Percentiles rank a stretch among this genome's conserved stretches.
Conservation (phyloP, 2,329 filamentous ascomycete genomes). For the Dissoconium aciculare region DNA sequence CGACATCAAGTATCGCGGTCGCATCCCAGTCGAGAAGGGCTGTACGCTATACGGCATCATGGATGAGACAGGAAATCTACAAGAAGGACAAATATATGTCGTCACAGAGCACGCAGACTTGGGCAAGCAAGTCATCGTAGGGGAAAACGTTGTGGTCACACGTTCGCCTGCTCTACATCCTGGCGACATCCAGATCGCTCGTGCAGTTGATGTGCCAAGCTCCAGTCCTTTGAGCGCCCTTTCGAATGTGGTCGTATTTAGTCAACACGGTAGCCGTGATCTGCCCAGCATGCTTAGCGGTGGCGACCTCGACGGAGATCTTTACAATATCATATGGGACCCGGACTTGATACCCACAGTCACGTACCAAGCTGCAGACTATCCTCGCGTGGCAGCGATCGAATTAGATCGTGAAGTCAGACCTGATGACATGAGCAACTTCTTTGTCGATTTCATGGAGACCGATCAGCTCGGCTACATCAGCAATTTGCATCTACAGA, state of each 20-base stretch:
- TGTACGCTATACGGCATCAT: constrained; percentile 71
- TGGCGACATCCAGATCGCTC: constrained; percentile 58
- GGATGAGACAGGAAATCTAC: constrained; percentile 59
- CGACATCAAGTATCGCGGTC: constrained; percentile 61
- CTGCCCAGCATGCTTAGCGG: constrained; percentile 65
- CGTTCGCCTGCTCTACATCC: constrained; percentile 71
- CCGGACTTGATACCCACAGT: constrained; percentile 31
- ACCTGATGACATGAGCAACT: constrained; percentile 55
- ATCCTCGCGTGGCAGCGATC: constrained; percentile 42
- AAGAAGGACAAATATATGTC: constrained; percentile 54
- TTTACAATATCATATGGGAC: constrained; percentile 71
- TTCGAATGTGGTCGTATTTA: constrained; percentile 66
- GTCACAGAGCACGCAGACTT: constrained; percentile 33
- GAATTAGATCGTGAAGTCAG: constrained; percentile 48
- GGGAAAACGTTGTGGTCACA: constrained; percentile 47
- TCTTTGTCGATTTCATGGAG: constrained; percentile 64
- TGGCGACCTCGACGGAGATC: constrained; percentile 71
- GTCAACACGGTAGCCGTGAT: constrained; percentile 53
- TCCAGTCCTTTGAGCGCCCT: constrained; percentile 47
- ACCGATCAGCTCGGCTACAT: constrained; percentile 31
- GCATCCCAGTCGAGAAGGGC: constrained; percentile 55
- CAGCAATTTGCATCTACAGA: constrained; percentile 27
- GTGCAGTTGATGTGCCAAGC: constrained; percentile 43
- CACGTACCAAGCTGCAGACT: constrained; percentile 49
- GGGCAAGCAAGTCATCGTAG: constrained; percentile 19